Percentiles rank a stretch among this genome's conserved stretches.
Evolutionary conservation across 805 yeast genomes (phyloP).

Genomic region (Starmerella sp.): DNA sequence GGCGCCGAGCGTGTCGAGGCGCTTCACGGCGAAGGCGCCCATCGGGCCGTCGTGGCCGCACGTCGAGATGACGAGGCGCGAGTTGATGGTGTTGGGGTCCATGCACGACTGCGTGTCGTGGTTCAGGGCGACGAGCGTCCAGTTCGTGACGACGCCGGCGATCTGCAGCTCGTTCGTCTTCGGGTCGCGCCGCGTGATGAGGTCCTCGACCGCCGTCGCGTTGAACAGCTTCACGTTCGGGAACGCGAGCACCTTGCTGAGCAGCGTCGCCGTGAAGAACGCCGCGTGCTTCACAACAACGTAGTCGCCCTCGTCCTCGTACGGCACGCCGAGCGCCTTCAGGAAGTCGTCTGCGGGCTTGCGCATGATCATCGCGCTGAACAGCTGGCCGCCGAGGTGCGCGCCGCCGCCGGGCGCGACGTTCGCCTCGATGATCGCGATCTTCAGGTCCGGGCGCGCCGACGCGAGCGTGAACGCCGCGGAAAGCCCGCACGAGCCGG

Average conservation of each 20-base stretch:
- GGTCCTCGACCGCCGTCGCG: slow-evolving; percentile 71
- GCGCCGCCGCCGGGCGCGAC: slow-evolving; percentile 78
- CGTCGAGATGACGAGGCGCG: slow-evolving; percentile 52
- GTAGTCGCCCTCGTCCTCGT: slow-evolving; percentile 70
- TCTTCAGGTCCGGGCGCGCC: slow-evolving; percentile 63
- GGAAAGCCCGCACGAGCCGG: slow-evolving; percentile 65
- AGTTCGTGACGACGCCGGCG: slow-evolving; percentile 74
- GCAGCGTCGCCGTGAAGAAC: slow-evolving; percentile 56
- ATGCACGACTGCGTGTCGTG: slow-evolving; percentile 69
- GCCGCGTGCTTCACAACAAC: slow-evolving; percentile 77
- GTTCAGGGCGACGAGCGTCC: slow-evolving; percentile 68
- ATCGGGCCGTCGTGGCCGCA: slow-evolving; percentile 79
- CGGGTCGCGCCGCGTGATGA: slow-evolving; percentile 57
- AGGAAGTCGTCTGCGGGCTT: slow-evolving; percentile 66
- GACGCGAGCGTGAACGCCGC: slow-evolving; percentile 66
- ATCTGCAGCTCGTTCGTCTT: slow-evolving; percentile 47
- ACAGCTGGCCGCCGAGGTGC: slow-evolving; percentile 66
- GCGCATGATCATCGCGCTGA: slow-evolving; percentile 68
- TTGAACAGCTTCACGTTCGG: slow-evolving; percentile 69
- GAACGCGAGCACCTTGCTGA: slow-evolving; percentile 56
- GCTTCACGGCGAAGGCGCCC: slow-evolving; percentile 69
- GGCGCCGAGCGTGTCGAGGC: slow-evolving; percentile 44
- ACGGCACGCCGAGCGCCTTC: slow-evolving; percentile 50
- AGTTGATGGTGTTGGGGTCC: slow-evolving; percentile 72
- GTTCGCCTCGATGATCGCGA: slow-evolving; percentile 61